Conservation (phyloP, 345 rosid species). For the Psidium friedrichsthalianum region DNA sequence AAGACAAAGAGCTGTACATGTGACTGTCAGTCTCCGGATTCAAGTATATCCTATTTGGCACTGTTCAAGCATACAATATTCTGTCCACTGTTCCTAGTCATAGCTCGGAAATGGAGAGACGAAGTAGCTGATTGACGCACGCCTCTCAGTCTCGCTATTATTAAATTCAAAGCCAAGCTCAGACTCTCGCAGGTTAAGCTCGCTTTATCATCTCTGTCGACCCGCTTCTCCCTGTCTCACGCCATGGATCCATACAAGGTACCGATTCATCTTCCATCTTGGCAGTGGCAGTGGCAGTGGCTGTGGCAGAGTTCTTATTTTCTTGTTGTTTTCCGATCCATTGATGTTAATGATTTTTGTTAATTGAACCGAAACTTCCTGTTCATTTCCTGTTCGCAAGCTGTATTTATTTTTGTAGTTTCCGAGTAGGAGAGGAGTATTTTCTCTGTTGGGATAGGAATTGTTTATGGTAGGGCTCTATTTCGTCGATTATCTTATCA, state of each 20-base stretch:
- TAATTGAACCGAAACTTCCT: no score
- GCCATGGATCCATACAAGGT: slow-evolving; percentile 35
- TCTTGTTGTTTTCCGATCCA: not conserved
- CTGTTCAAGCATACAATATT: no score
- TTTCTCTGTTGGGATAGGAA: not conserved
- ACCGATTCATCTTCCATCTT: not conserved
- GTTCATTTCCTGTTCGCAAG: not conserved
- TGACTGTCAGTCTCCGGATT: no score
- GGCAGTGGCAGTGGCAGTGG: not conserved
- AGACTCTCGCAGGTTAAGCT: not conserved
- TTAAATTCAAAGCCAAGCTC: not conserved
- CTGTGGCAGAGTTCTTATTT: no score
- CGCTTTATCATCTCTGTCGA: not conserved
- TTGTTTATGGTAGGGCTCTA: not conserved
- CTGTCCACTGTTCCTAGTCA: no score
- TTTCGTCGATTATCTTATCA: not conserved
- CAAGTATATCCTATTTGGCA: no score
- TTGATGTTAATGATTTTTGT: no score
- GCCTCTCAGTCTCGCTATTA: not conserved
- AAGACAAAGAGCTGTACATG: no score
- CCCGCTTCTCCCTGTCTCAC: not conserved
- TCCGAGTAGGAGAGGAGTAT: not conserved
- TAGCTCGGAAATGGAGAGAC: not conserved
- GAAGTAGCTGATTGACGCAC: not conserved
- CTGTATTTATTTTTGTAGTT: not conserved